Evolutionary conservation across 306 rosid species (phyloP).

Genomic region (Fagus crenata): DNA sequence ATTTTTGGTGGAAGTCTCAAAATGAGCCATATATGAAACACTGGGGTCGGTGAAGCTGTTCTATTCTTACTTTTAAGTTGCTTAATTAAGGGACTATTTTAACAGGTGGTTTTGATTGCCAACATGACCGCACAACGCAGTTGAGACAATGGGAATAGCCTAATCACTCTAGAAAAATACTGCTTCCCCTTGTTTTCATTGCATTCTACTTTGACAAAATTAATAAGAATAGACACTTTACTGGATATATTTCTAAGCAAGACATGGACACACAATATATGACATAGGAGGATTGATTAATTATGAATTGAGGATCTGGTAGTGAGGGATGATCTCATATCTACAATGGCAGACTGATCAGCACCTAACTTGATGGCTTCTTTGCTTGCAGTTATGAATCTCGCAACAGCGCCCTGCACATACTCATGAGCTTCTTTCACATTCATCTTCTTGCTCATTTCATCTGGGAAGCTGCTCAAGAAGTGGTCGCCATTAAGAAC

Average conservation of each 20-base stretch:
- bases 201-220: constrained; percentile 23
- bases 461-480: constrained; percentile 86
- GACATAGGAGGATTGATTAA: constrained; percentile 21
- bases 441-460: constrained; percentile 81
- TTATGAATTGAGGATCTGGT: constrained; percentile 75
- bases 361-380: constrained; percentile 94
- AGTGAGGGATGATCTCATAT: constrained; percentile 98
- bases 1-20: too few species aligned
- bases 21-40: too few species aligned
- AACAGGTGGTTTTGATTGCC: constrained; percentile 4
- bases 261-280: constrained; percentile 10
- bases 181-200: constrained; percentile 17
- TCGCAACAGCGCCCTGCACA: constrained; percentile 73
- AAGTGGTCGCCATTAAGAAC: constrained; percentile 93
- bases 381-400: constrained; percentile 94
- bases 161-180: not conserved
- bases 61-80: too few species aligned
- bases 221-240: constrained; percentile 21
- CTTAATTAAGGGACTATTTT: too few species aligned
- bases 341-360: constrained; percentile 84
- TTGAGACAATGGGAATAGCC: not conserved
- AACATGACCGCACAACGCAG: not conserved
- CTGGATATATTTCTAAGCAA: constrained; percentile 20
- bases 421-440: constrained; percentile 83
- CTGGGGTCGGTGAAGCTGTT: too few species aligned